Evolutionary conservation across 371 early-diverging fungal genomes (phyloP).

Genomic region (Entomophthora muscae): DNA sequence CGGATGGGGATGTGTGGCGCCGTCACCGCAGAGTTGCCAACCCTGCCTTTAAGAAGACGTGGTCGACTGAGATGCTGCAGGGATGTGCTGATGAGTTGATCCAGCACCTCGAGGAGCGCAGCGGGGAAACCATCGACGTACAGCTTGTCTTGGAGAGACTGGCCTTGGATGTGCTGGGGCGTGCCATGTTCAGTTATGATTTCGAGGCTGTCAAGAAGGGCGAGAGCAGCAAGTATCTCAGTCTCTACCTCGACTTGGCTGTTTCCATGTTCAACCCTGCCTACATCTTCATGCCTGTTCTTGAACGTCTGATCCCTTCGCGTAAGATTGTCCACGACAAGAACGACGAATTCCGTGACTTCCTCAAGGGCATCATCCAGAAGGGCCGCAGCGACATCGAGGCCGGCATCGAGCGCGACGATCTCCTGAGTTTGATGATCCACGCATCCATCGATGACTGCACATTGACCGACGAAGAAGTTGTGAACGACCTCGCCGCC

Average conservation of each 20-base stretch:
- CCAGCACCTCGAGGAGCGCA: not conserved
- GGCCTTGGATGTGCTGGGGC: constrained; percentile 1
- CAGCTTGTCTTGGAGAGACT: not conserved
- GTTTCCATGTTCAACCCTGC: not conserved
- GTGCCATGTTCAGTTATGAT: constrained; percentile 3
- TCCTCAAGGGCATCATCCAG: not conserved
- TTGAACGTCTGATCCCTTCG: not conserved
- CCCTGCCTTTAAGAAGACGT: constrained; percentile 2
- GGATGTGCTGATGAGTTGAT: not conserved
- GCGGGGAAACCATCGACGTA: not conserved
- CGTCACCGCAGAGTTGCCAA: not conserved
- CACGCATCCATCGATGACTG: not conserved
- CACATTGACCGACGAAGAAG: constrained; percentile 4
- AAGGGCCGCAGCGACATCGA: not conserved
- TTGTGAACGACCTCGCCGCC: constrained; percentile 19
- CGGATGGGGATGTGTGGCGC: not conserved
- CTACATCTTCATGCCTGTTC: not conserved
- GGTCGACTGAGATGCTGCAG: not conserved
- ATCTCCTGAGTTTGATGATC: constrained; percentile 7
- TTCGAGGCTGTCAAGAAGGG: constrained; percentile 5
- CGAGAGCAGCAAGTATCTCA: not conserved
- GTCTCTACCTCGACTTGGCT: not conserved
- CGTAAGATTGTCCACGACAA: not conserved
- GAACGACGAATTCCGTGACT: not conserved
- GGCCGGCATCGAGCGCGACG: not conserved